Evolutionary conservation across 2,329 filamentous ascomycete genomes (phyloP).

Genomic region (Fonsecaea pedrosoi): DNA sequence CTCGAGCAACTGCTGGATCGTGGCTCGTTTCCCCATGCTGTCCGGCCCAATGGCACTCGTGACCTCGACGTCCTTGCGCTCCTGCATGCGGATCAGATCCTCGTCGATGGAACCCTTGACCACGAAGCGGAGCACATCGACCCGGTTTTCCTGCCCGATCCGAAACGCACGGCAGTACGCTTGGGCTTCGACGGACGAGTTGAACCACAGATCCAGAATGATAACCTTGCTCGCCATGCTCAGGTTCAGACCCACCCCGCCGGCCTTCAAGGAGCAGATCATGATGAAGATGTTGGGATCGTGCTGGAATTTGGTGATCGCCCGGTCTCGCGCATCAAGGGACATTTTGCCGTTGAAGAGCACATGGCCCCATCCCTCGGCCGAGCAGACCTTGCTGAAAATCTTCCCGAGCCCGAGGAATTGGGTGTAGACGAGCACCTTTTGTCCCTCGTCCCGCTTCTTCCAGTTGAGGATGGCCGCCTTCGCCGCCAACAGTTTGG

Average conservation of each 20-base stretch:
- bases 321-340: constrained; percentile 52
- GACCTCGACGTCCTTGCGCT: constrained; percentile 59
- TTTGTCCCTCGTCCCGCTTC: constrained; percentile 54
- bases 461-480: constrained; percentile 48
- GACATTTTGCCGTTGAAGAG: constrained; percentile 59
- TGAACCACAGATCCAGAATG: constrained; percentile 67
- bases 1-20: constrained; percentile 38
- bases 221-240: constrained; percentile 67
- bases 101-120: constrained; percentile 65
- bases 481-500: constrained; percentile 47
- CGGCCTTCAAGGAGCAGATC: constrained; percentile 63
- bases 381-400: constrained; percentile 57
- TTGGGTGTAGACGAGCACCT: constrained; percentile 68
- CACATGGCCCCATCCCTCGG: constrained; percentile 57
- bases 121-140: constrained; percentile 65
- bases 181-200: constrained; percentile 66
- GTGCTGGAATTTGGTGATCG: constrained; percentile 56
- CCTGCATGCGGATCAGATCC: constrained; percentile 62
- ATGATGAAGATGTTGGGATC: constrained; percentile 54
- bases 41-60: constrained; percentile 30
- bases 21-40: constrained; percentile 25
- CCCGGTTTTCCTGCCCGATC: constrained; percentile 68
- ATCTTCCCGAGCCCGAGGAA: constrained; percentile 63
- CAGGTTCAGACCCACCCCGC: constrained; percentile 65
- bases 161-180: constrained; percentile 52